phyloP scores from a whole-genome alignment of 805 yeast genomes.

The Metschnikowia lunata region DNA sequence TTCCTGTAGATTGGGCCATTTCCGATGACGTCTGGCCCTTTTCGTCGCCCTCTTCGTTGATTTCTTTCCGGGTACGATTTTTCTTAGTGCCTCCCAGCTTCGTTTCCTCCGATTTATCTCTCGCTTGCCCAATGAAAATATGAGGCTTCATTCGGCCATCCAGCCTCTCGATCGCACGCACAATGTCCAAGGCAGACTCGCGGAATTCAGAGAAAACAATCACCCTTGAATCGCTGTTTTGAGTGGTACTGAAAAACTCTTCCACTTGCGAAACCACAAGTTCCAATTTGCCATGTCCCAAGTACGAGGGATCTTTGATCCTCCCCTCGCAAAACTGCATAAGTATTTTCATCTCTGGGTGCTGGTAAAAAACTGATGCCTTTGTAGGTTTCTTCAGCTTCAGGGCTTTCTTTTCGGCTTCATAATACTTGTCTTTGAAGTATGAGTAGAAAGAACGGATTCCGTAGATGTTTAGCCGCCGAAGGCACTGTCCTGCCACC shows the following conservation, averaged over 20 bases:
- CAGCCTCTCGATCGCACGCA: slow-evolving; percentile 51
- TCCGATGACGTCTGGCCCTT: slow-evolving; percentile 72
- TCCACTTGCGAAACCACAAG: slow-evolving; percentile 53
- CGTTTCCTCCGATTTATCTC: slow-evolving; percentile 59
- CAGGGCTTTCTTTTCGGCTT: slow-evolving; percentile 54
- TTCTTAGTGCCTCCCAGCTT: slow-evolving; percentile 36
- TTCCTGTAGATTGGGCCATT: slow-evolving; percentile 73
- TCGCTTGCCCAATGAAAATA: slow-evolving; percentile 89
- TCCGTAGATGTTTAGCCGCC: slow-evolving; percentile 77
- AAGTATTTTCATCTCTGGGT: slow-evolving; percentile 44
- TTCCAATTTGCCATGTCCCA: slow-evolving; percentile 73
- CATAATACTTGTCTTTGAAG: slow-evolving; percentile 53
- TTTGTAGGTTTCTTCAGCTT: slow-evolving; percentile 51
- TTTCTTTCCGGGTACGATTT: slow-evolving; percentile 29
- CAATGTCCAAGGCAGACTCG: slow-evolving; percentile 86
- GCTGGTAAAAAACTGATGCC: slow-evolving; percentile 58
- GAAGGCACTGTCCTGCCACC: slow-evolving; percentile 66
- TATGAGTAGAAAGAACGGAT: slow-evolving; percentile 68
- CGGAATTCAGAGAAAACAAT: slow-evolving; percentile 87
- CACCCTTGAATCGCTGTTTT: slow-evolving; percentile 57
- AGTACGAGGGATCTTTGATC: slow-evolving; percentile 32
- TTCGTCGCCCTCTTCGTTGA: slow-evolving; percentile 40
- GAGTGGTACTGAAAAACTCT: slow-evolving; percentile 45
- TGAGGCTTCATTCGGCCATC: slow-evolving; percentile 52
- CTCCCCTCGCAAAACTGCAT: slow-evolving; percentile 42